A percentile compares a stretch with the other conserved stretches of the same genome.
Evolutionary conservation across 768 basidiomycete genomes (phyloP).

Genomic region (Termitomyces eurrhizus): DNA sequence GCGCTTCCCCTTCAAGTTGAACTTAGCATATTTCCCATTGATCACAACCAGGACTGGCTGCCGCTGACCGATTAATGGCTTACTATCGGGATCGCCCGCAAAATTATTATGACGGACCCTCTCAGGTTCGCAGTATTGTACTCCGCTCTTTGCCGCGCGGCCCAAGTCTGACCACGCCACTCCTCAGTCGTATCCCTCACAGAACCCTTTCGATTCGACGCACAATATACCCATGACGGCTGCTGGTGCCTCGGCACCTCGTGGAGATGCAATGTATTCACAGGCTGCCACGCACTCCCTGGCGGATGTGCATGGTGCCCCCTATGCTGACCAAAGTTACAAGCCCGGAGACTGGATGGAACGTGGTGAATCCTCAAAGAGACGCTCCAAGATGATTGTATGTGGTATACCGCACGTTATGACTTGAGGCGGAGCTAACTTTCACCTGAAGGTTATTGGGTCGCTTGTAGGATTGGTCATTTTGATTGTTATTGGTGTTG

Average conservation of each 20-base stretch:
- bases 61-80: constrained; percentile 7
- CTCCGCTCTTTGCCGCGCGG: background rate
- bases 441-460: constrained; percentile 42
- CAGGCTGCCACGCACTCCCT: constrained; percentile 16
- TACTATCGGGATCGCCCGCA: constrained; percentile 18
- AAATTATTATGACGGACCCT: constrained; percentile 16
- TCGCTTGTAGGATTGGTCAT: constrained; percentile 29
- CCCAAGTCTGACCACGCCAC: background rate
- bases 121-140: constrained; percentile 12
- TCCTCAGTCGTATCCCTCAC: constrained; percentile 5
- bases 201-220: constrained; percentile 16
- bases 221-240: constrained; percentile 16
- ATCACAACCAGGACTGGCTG: background rate
- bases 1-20: background rate
- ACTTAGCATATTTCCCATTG: background rate
- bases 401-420: background rate
- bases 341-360: constrained; percentile 19
- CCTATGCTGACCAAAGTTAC: constrained; percentile 12
- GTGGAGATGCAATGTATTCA: constrained; percentile 16
- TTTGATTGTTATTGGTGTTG: constrained; percentile 47
- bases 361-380: constrained; percentile 6
- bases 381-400: constrained; percentile 22
- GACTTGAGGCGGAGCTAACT: background rate
- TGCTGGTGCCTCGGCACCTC: constrained; percentile 7
- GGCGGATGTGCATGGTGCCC: constrained; percentile 9